phyloP scores from a whole-genome alignment of 164 flowering plant species.

The Chimonanthus praecox region DNA sequence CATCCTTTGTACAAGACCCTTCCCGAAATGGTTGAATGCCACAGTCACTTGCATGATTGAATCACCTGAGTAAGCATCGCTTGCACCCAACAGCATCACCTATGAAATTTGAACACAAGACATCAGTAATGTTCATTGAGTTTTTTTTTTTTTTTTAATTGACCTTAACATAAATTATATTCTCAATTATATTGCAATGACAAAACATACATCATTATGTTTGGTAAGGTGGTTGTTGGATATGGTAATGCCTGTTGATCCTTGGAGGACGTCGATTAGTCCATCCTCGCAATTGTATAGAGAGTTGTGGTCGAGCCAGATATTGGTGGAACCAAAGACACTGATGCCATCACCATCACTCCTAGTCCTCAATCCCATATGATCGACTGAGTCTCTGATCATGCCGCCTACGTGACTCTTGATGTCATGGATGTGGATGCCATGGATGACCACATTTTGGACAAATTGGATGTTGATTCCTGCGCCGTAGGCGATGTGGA shows the following conservation, averaged over 20 bases:
- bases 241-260: slow-evolving; percentile 68
- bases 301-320: slow-evolving; percentile 74
- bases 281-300: slow-evolving; percentile 60
- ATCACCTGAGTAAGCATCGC: slow-evolving; percentile 37
- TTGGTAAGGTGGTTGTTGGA: slow-evolving; percentile 69
- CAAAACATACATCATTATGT: slow-evolving; percentile 50
- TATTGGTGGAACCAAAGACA: slow-evolving; percentile 42
- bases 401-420: slow-evolving; percentile 41
- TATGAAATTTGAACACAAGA: slow-evolving; percentile 16
- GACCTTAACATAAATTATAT: background rate
- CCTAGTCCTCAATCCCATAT: slow-evolving; percentile 42
- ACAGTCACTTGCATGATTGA: slow-evolving; percentile 59
- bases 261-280: slow-evolving; percentile 49
- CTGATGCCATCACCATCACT: slow-evolving; percentile 76
- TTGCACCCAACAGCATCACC: slow-evolving; percentile 73
- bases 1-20: slow-evolving; percentile 66
- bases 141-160: no score
- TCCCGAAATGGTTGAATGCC: slow-evolving; percentile 74
- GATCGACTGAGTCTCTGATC: slow-evolving; percentile 52
- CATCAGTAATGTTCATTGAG: background rate
- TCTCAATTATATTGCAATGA: background rate
- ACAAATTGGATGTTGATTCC: slow-evolving; percentile 62
- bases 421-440: slow-evolving; percentile 57
- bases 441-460: slow-evolving; percentile 62
- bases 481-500: slow-evolving; percentile 59